phyloP scores from a whole-genome alignment of 306 rosid genomes.

The Ceratonia siliqua region DNA sequence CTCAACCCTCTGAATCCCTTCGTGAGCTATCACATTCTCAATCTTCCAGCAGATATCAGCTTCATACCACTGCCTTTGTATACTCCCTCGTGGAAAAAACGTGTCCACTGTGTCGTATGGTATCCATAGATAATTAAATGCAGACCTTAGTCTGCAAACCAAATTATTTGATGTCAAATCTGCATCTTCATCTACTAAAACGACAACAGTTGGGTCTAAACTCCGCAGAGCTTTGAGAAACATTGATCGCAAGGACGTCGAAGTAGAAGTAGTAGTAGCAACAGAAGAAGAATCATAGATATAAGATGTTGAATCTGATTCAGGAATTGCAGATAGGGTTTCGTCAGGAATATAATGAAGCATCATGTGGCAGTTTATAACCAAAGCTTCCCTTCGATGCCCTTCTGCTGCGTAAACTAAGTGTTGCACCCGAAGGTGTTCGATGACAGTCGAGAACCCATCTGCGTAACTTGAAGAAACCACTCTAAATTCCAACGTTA shows the following conservation, averaged over 20 bases:
- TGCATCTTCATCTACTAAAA: constrained; percentile 82
- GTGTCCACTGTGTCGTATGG: constrained; percentile 89
- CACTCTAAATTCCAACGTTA: constrained; percentile 65
- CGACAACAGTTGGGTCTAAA: constrained; percentile 68
- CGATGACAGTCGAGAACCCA: constrained; percentile 65
- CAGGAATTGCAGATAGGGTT: constrained; percentile 33
- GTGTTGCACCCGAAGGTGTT: constrained; percentile 68
- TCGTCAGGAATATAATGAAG: constrained; percentile 86
- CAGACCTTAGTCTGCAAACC: constrained; percentile 68
- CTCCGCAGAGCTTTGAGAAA: constrained; percentile 63
- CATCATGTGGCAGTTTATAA: constrained; percentile 91
- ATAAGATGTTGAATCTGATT: constrained; percentile 19
- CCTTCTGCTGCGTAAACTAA: constrained; percentile 44
- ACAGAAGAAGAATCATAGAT: constrained; percentile 12
- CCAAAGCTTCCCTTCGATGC: constrained; percentile 53
- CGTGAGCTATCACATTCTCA: constrained; percentile 81
- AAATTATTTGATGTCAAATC: constrained; percentile 69
- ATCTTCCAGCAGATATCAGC: constrained; percentile 84
- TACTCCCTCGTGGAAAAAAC: constrained; percentile 67
- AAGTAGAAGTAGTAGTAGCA: not conserved
- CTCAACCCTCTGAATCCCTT: constrained; percentile 80
- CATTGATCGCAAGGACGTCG: constrained; percentile 54
- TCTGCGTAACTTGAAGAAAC: constrained; percentile 60
- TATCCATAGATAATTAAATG: constrained; percentile 91
- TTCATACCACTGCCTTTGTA: constrained; percentile 90